Conservation (phyloP, 1,284 basidiomycete species). For the Volvariella volvacea region DNA sequence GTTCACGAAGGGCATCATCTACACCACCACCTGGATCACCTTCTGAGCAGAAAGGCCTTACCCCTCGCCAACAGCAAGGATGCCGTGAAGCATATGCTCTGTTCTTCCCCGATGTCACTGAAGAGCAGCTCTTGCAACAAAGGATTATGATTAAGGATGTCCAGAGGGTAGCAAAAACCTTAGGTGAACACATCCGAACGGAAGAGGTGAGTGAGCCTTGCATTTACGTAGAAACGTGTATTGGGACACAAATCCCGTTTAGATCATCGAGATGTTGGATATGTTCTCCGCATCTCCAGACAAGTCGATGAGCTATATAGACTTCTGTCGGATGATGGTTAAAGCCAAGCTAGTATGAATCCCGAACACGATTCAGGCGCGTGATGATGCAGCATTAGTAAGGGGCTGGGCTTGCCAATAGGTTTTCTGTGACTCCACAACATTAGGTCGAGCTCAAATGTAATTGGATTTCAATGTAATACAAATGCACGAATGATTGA, state of each 20-base stretch:
- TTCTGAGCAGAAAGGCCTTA: constrained; percentile 24
- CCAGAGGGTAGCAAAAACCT: constrained; percentile 42
- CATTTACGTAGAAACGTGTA: no score
- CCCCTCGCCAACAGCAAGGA: constrained; percentile 44
- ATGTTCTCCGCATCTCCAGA: constrained; percentile 62
- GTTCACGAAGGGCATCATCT: constrained; percentile 15
- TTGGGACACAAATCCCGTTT: no score
- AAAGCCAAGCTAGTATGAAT: constrained; percentile 37
- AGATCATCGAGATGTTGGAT: constrained; percentile 73
- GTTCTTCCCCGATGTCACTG: constrained; percentile 51
- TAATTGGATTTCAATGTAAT: no score
- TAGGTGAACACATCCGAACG: constrained; percentile 63
- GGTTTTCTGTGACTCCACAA: no score
- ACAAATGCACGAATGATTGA: no score
- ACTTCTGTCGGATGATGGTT: constrained; percentile 71
- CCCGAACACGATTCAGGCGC: no score
- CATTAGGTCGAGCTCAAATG: no score
- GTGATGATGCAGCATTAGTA: no score
- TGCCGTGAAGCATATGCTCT: constrained; percentile 54
- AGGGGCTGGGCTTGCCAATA: no score
- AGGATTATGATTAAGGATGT: constrained; percentile 61
- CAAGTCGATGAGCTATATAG: constrained; percentile 55
- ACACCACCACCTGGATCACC: constrained; percentile 4
- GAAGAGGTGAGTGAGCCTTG: constrained; percentile 53
- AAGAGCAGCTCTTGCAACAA: constrained; percentile 37